These are phyloP conservation scores for Solanum dulcamara DNA, from an alignment of 257 asterid genomes.

Conservation along the genomic window DNA sequence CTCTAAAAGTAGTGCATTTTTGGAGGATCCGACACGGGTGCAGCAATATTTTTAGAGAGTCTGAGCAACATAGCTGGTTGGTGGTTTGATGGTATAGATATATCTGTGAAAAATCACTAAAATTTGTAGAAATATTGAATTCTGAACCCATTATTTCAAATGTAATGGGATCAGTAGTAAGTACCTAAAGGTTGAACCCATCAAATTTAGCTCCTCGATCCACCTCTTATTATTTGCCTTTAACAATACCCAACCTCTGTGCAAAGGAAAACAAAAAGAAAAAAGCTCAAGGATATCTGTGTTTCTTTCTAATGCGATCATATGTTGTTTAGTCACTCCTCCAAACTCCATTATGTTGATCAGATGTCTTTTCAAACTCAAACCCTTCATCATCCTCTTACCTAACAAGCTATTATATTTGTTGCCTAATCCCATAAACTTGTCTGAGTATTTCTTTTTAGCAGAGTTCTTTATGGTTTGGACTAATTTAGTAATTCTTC, in stretches of 20 bases:
- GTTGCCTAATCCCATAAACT: background rate
- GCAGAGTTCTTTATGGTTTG: background rate
- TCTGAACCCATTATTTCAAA: background rate
- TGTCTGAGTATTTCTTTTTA: background rate
- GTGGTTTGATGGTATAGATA: background rate
- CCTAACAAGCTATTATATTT: background rate
- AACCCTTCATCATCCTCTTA: background rate
- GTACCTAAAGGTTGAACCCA: background rate
- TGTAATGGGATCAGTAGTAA: background rate
- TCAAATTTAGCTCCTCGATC: background rate
- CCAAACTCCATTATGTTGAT: background rate
- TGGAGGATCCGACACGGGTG: background rate
- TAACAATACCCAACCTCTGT: background rate
- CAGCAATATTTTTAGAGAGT: background rate
- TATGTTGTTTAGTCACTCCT: background rate
- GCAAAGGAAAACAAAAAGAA: background rate
- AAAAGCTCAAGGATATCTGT: background rate
- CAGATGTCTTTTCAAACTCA: background rate
- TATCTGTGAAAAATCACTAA: background rate
- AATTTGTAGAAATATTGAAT: background rate
- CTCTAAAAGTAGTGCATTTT: background rate
- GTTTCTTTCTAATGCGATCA: background rate
- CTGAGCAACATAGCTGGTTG: background rate
- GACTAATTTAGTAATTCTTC: background rate
- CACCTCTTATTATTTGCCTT: background rate